Evolutionary conservation across 1,284 basidiomycete genomes (phyloP).

Genomic region (Leccinum subrobustum): DNA sequence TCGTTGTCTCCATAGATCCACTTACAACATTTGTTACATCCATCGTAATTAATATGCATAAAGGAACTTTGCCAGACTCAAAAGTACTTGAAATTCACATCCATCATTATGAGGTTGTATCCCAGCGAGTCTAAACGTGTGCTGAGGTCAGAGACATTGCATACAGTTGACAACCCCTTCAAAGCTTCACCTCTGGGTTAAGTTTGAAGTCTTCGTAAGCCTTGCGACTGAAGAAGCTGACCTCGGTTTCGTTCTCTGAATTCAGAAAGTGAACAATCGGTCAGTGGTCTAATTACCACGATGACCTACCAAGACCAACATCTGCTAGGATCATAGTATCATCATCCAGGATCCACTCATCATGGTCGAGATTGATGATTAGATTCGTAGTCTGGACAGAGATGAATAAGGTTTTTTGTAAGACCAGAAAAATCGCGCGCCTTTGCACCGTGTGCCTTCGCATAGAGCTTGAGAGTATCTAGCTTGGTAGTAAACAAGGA

Average conservation of each 20-base stretch:
- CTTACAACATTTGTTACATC: slow-evolving; percentile 29
- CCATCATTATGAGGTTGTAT: slow-evolving; percentile 12
- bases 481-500: slow-evolving; percentile 4
- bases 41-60: slow-evolving; percentile 31
- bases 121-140: slow-evolving; percentile 30
- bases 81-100: neutral
- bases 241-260: slow-evolving; percentile 91
- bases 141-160: neutral
- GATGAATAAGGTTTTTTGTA: neutral
- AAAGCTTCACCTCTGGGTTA: slow-evolving; percentile 67
- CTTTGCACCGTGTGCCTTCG: slow-evolving; percentile 93
- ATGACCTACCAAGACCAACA: slow-evolving; percentile 68
- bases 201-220: slow-evolving; percentile 78
- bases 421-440: slow-evolving; percentile 36
- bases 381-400: slow-evolving; percentile 79
- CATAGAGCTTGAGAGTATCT: slow-evolving; percentile 96
- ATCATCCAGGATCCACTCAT: slow-evolving; percentile 86
- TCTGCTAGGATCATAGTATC: slow-evolving; percentile 62
- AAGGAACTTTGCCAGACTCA: slow-evolving; percentile 9
- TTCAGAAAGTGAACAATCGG: slow-evolving; percentile 1
- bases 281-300: neutral
- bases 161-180: neutral
- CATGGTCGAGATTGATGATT: slow-evolving; percentile 93
- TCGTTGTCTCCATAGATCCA: slow-evolving; percentile 28
- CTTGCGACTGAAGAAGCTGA: slow-evolving; percentile 83